Evolutionary conservation across 495 filamentous ascomycete species (phyloP), one percentile per base, ranked within the genome.

Genomic region (Chaetomidium leptoderma): DNA sequence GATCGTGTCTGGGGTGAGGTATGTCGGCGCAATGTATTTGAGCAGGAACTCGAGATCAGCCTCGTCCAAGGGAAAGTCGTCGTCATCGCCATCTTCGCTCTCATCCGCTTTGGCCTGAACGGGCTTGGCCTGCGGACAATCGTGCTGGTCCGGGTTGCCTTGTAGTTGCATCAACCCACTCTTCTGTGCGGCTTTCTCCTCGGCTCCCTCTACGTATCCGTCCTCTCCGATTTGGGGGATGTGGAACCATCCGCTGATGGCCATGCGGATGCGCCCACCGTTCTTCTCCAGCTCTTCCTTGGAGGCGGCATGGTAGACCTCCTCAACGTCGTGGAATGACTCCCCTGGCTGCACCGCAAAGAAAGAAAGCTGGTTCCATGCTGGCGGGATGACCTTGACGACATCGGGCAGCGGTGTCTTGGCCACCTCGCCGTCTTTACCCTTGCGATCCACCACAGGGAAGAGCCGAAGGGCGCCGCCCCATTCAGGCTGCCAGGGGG

Each of bases 221-320:
- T 92, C 89, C 67, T 99, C 93, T 35, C 93, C 93, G 60, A 88
- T 76, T 68, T 99, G 93, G 0, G 93, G 95, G 52, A 99, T 97
- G 69, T 99, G 93, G 73, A 91, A 99, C 93, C 93, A 99, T n/a
- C 93, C 93, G 59, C 89, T 95, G 62, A 99, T 97, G 26, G 93
- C 93, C 91, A 97, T 97, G 54, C 93, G 83, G 42, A 95, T 83
- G 44, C 93, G 83, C 7, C 80, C 79, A 42, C 85, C 85, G 33
- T 86, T 80, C 58, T 82, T 81, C 53, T 83, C 81, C 2, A 77
- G 73, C 55, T 79, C 73, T 40, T 73, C 68, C 66, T 76, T 73
- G 33, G 60, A 73, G 43, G 73, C 70, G 40, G 82, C 79, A 63
- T 88, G 81, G 71, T 95, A 97, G 16, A 99, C 95, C 70, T 99